phyloP scores from a whole-genome alignment of 495 filamentous ascomycete genomes.

The Paragyromitra xinjiangensis region DNA sequence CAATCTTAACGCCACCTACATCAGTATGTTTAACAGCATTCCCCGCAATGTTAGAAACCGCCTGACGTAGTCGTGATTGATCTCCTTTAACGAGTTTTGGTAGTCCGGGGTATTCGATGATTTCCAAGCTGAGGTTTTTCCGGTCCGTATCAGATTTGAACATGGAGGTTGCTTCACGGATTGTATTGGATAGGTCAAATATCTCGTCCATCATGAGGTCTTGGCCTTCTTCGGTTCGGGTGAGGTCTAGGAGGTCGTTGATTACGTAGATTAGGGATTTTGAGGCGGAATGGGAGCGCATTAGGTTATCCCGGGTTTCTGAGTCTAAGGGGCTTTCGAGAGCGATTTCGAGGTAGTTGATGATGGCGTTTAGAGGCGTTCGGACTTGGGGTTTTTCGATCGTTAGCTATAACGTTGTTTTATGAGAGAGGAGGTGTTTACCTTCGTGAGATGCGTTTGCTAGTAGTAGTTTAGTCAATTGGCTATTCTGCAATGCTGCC shows the following conservation, averaged over 20 bases:
- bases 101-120: constrained; percentile 73
- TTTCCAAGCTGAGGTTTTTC: constrained; percentile 75
- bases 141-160: constrained; percentile 78
- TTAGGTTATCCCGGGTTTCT: constrained; percentile 87
- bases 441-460: constrained; percentile 91
- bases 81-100: constrained; percentile 80
- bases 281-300: constrained; percentile 91
- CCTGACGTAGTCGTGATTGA: constrained; percentile 78
- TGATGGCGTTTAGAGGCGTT: constrained; percentile 93
- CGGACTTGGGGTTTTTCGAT: constrained; percentile 65
- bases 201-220: constrained; percentile 81
- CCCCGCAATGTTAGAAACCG: constrained; percentile 80
- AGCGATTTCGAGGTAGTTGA: constrained; percentile 95
- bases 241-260: constrained; percentile 92
- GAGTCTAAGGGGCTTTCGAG: constrained; percentile 82
- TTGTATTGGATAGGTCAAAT: constrained; percentile 75
- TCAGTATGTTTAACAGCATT: constrained; percentile 87
- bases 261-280: constrained; percentile 96
- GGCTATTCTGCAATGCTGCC: constrained; percentile 80
- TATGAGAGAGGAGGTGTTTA: neutral
- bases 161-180: constrained; percentile 78
- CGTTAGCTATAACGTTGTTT: neutral
- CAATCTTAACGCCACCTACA: constrained; percentile 74
- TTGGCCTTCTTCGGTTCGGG: constrained; percentile 85
- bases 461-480: constrained; percentile 79